Evolutionary conservation across 139 green algal species (phyloP), one percentile per base, ranked within the genome.

Genomic region (Yamagishiella unicocca): DNA sequence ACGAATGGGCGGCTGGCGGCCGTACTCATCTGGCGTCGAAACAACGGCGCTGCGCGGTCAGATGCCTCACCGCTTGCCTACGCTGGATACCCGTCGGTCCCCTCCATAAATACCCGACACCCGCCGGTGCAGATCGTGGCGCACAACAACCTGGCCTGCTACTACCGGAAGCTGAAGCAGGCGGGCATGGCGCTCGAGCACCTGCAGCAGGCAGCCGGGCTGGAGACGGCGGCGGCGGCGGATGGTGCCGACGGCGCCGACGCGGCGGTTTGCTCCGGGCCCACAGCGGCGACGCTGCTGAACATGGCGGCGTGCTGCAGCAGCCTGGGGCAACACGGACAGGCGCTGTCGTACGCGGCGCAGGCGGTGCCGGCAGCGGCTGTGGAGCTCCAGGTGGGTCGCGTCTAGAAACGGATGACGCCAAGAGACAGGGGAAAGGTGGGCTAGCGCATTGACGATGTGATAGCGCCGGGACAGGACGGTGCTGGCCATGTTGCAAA

Each of bases 141-240:
- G 24, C 55, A 54, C 58, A 92, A 92, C 71, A 88, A 89, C 77
- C 71, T 88, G 37, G 89, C 66, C 70, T 88, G 78, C 78, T 88
- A 83, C 71, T 70, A 90, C 61, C 68, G 78, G 2, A 74, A 74
- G 9, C 38, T 71, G 33, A 33, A 40, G 31, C 81, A 92, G 71
- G 27, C 31, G 1, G 29, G 70, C 0, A 54, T 61, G 8, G 78
- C 70, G 22, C 43, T 92, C 50, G 33, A 73, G 22, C 71, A 85
- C 80, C 71, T 92, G 43, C 38, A 88, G 61, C 55, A 25, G 0
- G 72, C 62, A 1, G 71, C 70, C 37, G 24, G 46, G 31, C 54
- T 91, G 40, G 76, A 87, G 40, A 40, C 31, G n/a, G 42, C 25
- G 27, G 38, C 38, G 40, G 58, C 55, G 3, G 64, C 55, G 40